phyloP scores from a whole-genome alignment of 192 early-diverging fungal genomes.

The Podila epigama region DNA sequence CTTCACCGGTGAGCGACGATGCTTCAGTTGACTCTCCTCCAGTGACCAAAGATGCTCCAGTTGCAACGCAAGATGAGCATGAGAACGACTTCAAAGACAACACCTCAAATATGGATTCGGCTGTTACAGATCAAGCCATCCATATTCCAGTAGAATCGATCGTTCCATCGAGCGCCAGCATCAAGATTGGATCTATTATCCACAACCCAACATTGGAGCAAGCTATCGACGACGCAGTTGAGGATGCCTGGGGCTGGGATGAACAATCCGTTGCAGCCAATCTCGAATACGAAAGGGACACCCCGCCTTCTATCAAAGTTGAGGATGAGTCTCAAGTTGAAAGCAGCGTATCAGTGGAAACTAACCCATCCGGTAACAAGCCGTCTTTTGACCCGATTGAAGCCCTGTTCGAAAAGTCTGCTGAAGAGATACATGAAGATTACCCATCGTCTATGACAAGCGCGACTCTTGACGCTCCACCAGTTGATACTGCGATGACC shows the following conservation, averaged over 20 bases:
- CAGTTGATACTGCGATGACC: too few species aligned
- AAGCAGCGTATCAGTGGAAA: background rate
- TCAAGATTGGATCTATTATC: conserved; percentile 6
- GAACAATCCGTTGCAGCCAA: conserved; percentile 15
- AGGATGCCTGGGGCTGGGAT: conserved; percentile 48
- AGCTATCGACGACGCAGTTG: background rate
- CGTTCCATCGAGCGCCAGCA: too few species aligned
- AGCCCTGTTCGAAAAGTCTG: background rate
- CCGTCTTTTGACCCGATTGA: background rate
- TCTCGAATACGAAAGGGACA: conserved; percentile 7
- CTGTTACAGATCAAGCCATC: too few species aligned
- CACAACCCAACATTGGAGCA: background rate
- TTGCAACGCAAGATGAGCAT: too few species aligned
- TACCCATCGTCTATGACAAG: too few species aligned
- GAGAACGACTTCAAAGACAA: too few species aligned
- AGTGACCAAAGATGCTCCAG: too few species aligned
- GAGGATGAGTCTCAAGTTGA: background rate
- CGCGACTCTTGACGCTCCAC: too few species aligned
- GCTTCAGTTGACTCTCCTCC: too few species aligned
- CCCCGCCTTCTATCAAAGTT: background rate
- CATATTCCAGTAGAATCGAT: too few species aligned
- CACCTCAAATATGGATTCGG: too few species aligned
- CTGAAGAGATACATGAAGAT: background rate
- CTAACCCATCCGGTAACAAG: background rate
- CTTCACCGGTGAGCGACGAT: too few species aligned